Evolutionary conservation across 495 filamentous ascomycete species (phyloP).

Genomic region (Penicillium nucicola): DNA sequence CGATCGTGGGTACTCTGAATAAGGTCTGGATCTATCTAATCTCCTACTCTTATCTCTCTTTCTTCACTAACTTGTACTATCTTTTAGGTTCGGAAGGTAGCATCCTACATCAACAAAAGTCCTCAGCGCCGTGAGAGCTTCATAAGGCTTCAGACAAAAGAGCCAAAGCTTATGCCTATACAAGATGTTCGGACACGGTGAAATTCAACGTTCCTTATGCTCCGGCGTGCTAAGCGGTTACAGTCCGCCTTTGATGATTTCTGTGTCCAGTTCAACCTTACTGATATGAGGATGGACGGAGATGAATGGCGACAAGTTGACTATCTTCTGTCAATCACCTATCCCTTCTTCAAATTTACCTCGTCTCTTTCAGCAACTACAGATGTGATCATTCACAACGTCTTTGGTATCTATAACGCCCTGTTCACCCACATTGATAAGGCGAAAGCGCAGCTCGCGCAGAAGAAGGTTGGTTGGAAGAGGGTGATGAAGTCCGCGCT

Average conservation of each 20-base stretch:
- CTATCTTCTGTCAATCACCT: conserved; percentile 5
- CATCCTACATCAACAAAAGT: conserved; percentile 4
- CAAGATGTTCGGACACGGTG: conserved; percentile 6
- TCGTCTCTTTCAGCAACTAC: conserved; percentile 8
- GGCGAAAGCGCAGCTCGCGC: not conserved
- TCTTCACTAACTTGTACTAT: not conserved
- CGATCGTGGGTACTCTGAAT: conserved; percentile 5
- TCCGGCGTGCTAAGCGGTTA: conserved; percentile 6
- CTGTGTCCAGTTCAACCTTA: conserved; percentile 2
- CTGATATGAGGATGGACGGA: too few species aligned
- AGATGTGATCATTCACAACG: conserved; percentile 10
- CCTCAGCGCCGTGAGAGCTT: conserved; percentile 8
- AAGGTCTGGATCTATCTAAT: not conserved
- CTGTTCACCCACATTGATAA: not conserved
- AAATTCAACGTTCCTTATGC: conserved; percentile 3
- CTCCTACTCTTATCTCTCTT: too few species aligned
- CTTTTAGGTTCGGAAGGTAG: conserved; percentile 3
- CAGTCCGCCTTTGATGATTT: conserved; percentile 2
- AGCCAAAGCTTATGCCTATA: conserved; percentile 9
- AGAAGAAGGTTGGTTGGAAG: conserved; percentile 1
- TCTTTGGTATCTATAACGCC: conserved; percentile 12
- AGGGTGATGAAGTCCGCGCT: conserved; percentile 2
- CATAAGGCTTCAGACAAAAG: conserved; percentile 3
- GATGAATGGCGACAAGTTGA: conserved; percentile 13
- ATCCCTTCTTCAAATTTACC: conserved; percentile 7